Percentiles rank a stretch among this genome's conserved stretches.
Conservation (phyloP, 2,329 filamentous ascomycete species). For the Apiospora kogelbergensis region DNA sequence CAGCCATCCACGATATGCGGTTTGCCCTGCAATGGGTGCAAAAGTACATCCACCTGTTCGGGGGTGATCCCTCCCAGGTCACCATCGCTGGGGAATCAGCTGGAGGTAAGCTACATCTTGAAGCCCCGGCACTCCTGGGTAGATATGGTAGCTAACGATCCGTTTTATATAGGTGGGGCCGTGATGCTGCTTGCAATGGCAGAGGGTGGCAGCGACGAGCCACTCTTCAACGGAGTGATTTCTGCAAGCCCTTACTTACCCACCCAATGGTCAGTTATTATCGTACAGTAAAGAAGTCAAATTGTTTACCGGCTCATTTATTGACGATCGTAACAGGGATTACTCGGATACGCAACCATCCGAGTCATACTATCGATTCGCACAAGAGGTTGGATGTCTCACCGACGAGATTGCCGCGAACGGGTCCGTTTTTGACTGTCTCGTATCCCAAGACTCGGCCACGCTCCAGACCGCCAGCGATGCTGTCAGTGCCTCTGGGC, state of each 20-base stretch:
- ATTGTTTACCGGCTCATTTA: background rate
- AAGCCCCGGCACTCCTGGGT: too few relatives aligned
- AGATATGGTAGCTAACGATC: background rate
- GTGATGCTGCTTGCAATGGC: slow-evolving; percentile 49
- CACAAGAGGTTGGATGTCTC: slow-evolving; percentile 33
- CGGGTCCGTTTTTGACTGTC: slow-evolving; percentile 33
- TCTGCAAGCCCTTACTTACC: slow-evolving; percentile 50
- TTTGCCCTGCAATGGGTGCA: slow-evolving; percentile 54
- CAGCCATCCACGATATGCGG: slow-evolving; percentile 50
- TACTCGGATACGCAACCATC: slow-evolving; percentile 33
- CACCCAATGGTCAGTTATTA: slow-evolving; percentile 43
- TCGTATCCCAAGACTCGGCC: slow-evolving; percentile 32
- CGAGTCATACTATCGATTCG: slow-evolving; percentile 33
- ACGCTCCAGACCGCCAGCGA: slow-evolving; percentile 37
- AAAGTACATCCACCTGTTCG: slow-evolving; percentile 50
- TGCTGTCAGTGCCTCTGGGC: slow-evolving; percentile 25
- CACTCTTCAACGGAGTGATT: slow-evolving; percentile 46
- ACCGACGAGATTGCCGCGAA: slow-evolving; percentile 17
- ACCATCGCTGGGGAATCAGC: slow-evolving; percentile 55
- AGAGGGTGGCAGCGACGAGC: slow-evolving; percentile 41
- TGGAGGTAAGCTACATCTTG: slow-evolving; percentile 34
- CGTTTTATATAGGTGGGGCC: slow-evolving; percentile 35
- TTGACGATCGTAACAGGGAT: slow-evolving; percentile 15
- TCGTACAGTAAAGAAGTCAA: background rate
- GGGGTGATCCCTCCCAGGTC: slow-evolving; percentile 51